Conservation (phyloP, 2,329 filamentous ascomycete genomes). For the Ascochyta lentis region DNA sequence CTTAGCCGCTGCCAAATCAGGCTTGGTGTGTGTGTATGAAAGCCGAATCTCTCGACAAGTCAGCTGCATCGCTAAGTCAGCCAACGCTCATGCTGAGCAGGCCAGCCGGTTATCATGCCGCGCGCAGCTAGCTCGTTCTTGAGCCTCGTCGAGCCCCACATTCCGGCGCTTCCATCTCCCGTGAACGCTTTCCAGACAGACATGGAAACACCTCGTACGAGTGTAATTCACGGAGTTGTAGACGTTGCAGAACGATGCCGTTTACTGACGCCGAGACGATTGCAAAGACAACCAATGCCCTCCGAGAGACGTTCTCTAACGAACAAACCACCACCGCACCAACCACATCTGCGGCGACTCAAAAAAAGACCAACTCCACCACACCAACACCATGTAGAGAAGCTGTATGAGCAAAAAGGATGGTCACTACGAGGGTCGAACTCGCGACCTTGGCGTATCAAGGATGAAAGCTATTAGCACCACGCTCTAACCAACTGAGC, state of each 20-base stretch:
- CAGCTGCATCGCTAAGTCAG: slow-evolving; percentile 9
- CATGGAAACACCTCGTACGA: slow-evolving; percentile 1
- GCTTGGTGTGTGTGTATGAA: neutral
- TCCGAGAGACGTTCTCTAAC: too few species aligned
- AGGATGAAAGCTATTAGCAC: slow-evolving; percentile 25
- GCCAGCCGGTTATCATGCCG: slow-evolving; percentile 13
- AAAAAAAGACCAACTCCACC: too few species aligned
- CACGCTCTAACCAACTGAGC: slow-evolving; percentile 32
- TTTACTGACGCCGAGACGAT: neutral
- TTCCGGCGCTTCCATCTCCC: slow-evolving; percentile 12
- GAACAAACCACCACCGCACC: too few species aligned
- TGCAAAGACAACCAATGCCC: too few species aligned
- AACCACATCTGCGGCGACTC: too few species aligned
- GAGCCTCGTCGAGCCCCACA: slow-evolving; percentile 6
- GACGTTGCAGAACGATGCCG: neutral
- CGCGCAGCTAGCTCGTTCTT: slow-evolving; percentile 11
- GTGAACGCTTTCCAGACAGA: slow-evolving; percentile 4
- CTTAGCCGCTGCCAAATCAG: neutral
- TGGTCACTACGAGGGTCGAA: slow-evolving; percentile 31
- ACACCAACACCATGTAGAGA: too few species aligned
- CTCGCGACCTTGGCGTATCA: slow-evolving; percentile 29
- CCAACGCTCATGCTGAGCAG: slow-evolving; percentile 7
- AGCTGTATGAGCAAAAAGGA: neutral
- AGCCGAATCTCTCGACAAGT: slow-evolving; percentile 8
- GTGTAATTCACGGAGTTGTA: neutral